Conservation (phyloP, 495 filamentous ascomycete genomes). For the Hypoxylon crocopeplum region DNA sequence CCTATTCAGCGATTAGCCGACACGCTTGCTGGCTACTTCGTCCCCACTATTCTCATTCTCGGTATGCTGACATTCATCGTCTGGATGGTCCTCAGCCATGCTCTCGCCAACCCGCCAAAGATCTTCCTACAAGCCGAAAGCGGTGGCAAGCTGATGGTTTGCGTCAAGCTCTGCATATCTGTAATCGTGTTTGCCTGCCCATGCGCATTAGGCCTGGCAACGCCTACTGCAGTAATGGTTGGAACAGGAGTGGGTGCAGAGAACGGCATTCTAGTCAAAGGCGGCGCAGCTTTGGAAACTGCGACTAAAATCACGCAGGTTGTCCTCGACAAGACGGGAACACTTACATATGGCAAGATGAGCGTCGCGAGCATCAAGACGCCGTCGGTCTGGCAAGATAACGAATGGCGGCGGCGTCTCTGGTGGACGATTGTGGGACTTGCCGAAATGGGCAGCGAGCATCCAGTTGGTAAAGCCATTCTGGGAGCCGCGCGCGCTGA, state of each 20-base stretch:
- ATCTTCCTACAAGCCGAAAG: constrained; percentile 82
- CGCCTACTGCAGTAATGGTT: constrained; percentile 98
- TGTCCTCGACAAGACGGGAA: constrained; percentile 99
- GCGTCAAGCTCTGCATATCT: constrained; percentile 95
- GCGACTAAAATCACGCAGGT: constrained; percentile 91
- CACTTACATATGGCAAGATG: constrained; percentile 94
- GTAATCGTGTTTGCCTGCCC: constrained; percentile 99
- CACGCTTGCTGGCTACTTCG: constrained; percentile 90
- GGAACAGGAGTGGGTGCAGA: constrained; percentile 97
- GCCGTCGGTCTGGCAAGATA: constrained; percentile 70
- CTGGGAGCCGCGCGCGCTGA: constrained; percentile 72
- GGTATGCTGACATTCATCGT: constrained; percentile 84
- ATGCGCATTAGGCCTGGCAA: constrained; percentile 91
- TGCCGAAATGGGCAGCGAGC: constrained; percentile 91
- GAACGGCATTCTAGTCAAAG: constrained; percentile 95
- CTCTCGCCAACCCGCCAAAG: constrained; percentile 78
- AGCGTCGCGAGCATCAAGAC: constrained; percentile 76
- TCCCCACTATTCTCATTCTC: constrained; percentile 84
- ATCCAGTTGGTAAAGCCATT: constrained; percentile 91
- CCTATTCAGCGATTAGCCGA: constrained; percentile 96
- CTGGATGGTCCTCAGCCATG: constrained; percentile 95
- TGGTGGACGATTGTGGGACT: constrained; percentile 97
- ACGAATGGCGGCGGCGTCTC: constrained; percentile 70
- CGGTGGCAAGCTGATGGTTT: constrained; percentile 94
- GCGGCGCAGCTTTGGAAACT: constrained; percentile 89